phyloP scores from a whole-genome alignment of 1,284 basidiomycete genomes.

The Chondrostereum purpureum region DNA sequence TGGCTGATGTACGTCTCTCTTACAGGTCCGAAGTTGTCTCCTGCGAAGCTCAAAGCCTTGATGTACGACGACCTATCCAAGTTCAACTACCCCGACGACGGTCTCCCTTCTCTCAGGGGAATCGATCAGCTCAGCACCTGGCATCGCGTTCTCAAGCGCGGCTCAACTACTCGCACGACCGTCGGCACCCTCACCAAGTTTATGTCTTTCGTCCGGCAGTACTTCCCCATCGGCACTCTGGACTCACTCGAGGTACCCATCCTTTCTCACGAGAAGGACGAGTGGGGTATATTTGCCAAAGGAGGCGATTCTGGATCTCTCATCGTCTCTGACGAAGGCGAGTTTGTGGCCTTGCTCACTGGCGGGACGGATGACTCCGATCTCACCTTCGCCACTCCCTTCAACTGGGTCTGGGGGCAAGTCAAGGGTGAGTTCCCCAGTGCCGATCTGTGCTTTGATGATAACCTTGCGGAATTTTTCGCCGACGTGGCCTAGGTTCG shows the following conservation, averaged over 20 bases:
- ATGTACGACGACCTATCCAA: conserved; percentile 20
- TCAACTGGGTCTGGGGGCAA: conserved; percentile 25
- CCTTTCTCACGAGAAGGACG: conserved; percentile 20
- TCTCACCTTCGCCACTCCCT: conserved; percentile 25
- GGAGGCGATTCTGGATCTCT: conserved; percentile 29
- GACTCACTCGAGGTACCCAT: conserved; percentile 28
- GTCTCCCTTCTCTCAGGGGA: conserved; percentile 22
- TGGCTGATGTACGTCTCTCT: conserved; percentile 15
- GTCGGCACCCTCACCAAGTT: conserved; percentile 24
- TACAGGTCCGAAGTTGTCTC: conserved; percentile 21
- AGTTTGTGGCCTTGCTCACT: conserved; percentile 25
- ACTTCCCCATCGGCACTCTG: conserved; percentile 19
- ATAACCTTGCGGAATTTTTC: too few relatives aligned
- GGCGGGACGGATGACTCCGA: conserved; percentile 25
- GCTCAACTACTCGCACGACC: conserved; percentile 20
- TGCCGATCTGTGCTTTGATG: too few relatives aligned
- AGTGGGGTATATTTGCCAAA: conserved; percentile 25
- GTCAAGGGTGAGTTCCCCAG: conserved; percentile 17
- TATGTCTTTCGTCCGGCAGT: conserved; percentile 24
- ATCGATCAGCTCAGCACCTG: conserved; percentile 23
- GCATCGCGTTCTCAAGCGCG: conserved; percentile 26
- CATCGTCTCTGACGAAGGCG: conserved; percentile 20
- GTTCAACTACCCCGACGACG: conserved; percentile 25
- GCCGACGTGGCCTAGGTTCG: too few relatives aligned
- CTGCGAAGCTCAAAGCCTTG: conserved; percentile 16